phyloP scores from a whole-genome alignment of 2,329 filamentous ascomycete species.

The Xylariomycetidae sp. region DNA sequence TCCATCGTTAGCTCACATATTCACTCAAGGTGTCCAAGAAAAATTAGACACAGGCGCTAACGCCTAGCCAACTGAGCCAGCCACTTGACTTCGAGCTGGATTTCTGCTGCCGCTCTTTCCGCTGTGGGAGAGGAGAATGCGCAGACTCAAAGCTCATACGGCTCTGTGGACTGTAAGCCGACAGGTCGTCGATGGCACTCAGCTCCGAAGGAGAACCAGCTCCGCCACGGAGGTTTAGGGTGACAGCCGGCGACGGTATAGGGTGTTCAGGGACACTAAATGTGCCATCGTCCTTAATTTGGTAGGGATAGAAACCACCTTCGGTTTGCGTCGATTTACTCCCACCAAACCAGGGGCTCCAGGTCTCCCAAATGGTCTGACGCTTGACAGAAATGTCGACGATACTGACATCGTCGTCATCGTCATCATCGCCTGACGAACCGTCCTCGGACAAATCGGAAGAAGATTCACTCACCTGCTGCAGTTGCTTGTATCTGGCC shows the following conservation, averaged over 20 bases:
- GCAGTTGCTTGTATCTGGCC: conserved; percentile 49
- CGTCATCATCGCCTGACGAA: conserved; percentile 7
- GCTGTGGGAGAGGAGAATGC: neutral
- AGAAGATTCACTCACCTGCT: conserved; percentile 47
- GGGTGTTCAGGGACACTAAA: conserved; percentile 10
- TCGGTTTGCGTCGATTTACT: conserved; percentile 5
- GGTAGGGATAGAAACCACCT: conserved; percentile 14
- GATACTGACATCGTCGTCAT: conserved; percentile 12
- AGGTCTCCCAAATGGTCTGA: conserved; percentile 17
- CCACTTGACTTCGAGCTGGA: too few relatives aligned
- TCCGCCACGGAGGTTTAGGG: conserved; percentile 3
- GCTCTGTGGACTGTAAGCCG: conserved; percentile 5
- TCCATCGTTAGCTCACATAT: too few relatives aligned
- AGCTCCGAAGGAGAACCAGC: conserved; percentile 1
- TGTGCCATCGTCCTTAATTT: conserved; percentile 10
- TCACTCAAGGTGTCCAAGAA: conserved; percentile 2
- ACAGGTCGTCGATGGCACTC: conserved; percentile 1
- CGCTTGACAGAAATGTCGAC: conserved; percentile 19
- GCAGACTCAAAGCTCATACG: conserved; percentile 2
- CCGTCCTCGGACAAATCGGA: conserved; percentile 7
- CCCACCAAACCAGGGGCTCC: conserved; percentile 10
- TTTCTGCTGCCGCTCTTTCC: too few relatives aligned
- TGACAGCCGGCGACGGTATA: conserved; percentile 5
- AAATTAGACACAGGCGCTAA: neutral
- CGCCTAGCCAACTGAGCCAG: conserved; percentile 8